Conservation (phyloP, 257 asterid genomes). For the Solanum paucissectum region DNA sequence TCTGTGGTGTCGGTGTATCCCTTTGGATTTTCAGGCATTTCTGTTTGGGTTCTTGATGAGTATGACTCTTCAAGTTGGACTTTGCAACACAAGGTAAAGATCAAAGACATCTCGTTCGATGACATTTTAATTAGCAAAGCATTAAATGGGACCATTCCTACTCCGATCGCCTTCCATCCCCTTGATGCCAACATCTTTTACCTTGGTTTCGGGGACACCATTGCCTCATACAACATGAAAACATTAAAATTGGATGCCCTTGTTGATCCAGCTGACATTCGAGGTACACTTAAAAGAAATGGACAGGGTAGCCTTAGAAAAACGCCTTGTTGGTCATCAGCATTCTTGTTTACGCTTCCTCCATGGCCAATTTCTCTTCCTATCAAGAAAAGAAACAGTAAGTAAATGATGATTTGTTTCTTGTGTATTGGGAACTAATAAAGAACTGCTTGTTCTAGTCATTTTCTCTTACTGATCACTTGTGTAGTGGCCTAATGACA, state of each 20-base stretch:
- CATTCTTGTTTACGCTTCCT: not conserved
- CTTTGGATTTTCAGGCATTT: not conserved
- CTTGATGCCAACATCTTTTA: not conserved
- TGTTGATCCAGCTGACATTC: not conserved
- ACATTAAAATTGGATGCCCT: not conserved
- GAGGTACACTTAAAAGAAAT: not conserved
- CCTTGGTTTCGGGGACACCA: not conserved
- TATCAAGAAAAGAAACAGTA: not conserved
- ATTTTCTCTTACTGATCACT: not conserved
- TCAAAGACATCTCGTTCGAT: not conserved
- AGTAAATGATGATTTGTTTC: not conserved
- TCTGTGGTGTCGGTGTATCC: not conserved
- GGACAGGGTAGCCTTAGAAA: not conserved
- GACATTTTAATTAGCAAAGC: not conserved
- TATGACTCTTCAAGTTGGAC: not conserved
- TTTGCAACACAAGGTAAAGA: not conserved
- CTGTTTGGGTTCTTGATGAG: not conserved
- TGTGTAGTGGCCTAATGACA: not conserved
- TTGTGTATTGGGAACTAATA: not conserved
- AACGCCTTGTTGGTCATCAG: not conserved
- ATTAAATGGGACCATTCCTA: not conserved
- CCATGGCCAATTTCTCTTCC: not conserved
- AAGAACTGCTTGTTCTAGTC: not conserved
- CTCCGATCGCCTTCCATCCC: constrained; percentile 1
- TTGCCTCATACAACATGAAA: not conserved